phyloP scores from a whole-genome alignment of 306 rosid genomes.

The Elaeagnus macrophylla region DNA sequence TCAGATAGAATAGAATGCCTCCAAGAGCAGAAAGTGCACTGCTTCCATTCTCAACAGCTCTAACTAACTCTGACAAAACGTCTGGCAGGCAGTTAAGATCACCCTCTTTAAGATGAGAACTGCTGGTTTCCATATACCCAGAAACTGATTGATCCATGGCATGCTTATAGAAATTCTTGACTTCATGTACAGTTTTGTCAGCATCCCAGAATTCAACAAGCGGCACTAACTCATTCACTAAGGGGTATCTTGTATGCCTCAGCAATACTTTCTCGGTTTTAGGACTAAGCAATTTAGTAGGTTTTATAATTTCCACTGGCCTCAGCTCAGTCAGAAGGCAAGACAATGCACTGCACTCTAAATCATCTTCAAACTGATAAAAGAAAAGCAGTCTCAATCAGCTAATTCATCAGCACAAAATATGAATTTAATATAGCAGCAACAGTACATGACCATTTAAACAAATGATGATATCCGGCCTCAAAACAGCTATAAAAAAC shows the following conservation, averaged over 20 bases:
- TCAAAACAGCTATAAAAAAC: no score
- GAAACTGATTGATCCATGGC: slow-evolving; percentile 20
- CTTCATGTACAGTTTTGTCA: slow-evolving; percentile 47
- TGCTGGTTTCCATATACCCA: slow-evolving; percentile 8
- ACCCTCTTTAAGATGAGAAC: slow-evolving; percentile 29
- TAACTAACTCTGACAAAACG: slow-evolving; percentile 57
- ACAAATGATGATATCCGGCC: no score
- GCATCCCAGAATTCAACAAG: slow-evolving; percentile 78
- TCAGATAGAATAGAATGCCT: slow-evolving; percentile 80
- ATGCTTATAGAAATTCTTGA: slow-evolving; percentile 39
- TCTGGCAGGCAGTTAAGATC: slow-evolving; percentile 47
- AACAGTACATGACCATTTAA: no score
- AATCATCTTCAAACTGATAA: slow-evolving; percentile 72
- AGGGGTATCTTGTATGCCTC: slow-evolving; percentile 76
- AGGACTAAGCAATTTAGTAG: slow-evolving; percentile 65
- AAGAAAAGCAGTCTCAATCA: slow-evolving; percentile 18
- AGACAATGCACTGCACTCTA: slow-evolving; percentile 72
- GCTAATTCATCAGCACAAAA: neutral
- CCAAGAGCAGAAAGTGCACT: slow-evolving; percentile 96
- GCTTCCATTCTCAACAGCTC: slow-evolving; percentile 39
- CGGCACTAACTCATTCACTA: slow-evolving; percentile 85
- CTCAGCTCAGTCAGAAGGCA: slow-evolving; percentile 79
- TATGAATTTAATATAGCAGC: slow-evolving; percentile 10
- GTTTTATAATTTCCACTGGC: slow-evolving; percentile 90
- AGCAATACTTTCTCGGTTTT: slow-evolving; percentile 68